Base-by-base conservation (phyloP, 345 rosid species). In the Hypericum androsaemum region DNA sequence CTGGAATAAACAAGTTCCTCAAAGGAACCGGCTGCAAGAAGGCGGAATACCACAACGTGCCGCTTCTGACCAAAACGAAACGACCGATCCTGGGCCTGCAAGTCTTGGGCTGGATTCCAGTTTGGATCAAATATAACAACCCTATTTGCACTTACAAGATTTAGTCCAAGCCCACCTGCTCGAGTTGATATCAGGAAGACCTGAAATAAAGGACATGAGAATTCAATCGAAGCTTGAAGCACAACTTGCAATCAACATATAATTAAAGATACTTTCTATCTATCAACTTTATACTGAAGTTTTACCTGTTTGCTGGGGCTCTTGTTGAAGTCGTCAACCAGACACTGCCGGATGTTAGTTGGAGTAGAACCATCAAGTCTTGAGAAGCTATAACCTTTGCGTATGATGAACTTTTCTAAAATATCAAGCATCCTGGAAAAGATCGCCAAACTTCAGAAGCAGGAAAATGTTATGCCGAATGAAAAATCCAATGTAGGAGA, bases 321-420 rank as follows among this genome's bases (percentile, higher is more conserved):
- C 7, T 81, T 78, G 63, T 92, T 84, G 58, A 92, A 92, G 53
- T 88, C 89, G 67, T 92, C 84, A 15, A 84, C 98, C 63, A 82
- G 72, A 71, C 89, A 69, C 46, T 88, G 94, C 36, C 95, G 84
- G 63, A 81, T 45, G 59, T 81, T 88, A 58, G 81, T 66, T 1
- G 98, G 94, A 58, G 96, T 85, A 32, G 96, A 87, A 45, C 98
- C 98, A 58, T 92, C 98, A 42, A 92, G 95, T 62, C 98, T 79
- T 32, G 86, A 75, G 65, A 88, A 92, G 71, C 83, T 75, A 58
- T 81, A 83, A 39, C 98, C 96, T 83, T 77, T 84, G 16, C 96
- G 79, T 58, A 92, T 78, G 36, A 92, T 82, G 64, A 84, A 80
- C 61, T 83, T 92, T 71, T 84, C 95, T 59, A 92, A 72, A 76